Conservation (phyloP, 495 filamentous ascomycete genomes). For the Neurospora terricola region DNA sequence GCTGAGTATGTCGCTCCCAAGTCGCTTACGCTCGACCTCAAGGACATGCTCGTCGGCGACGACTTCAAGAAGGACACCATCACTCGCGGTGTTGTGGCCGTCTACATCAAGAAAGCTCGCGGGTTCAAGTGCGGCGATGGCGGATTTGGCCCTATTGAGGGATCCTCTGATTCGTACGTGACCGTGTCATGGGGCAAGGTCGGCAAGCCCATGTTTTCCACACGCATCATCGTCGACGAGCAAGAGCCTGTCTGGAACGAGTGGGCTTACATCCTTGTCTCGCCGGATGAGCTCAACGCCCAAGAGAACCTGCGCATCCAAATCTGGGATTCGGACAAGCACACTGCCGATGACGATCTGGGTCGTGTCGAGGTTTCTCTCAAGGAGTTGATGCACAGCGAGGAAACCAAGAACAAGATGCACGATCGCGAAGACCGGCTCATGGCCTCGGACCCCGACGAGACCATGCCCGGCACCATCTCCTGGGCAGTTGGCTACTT, state of each 20-base stretch:
- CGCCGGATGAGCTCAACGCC: constrained; percentile 60
- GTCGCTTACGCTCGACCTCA: constrained; percentile 58
- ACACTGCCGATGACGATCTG: constrained; percentile 62
- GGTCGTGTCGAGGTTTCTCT: constrained; percentile 58
- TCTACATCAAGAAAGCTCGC: constrained; percentile 50
- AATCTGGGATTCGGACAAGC: constrained; percentile 62
- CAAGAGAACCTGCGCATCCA: constrained; percentile 57
- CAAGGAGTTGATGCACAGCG: constrained; percentile 49
- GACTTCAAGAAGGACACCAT: constrained; percentile 66
- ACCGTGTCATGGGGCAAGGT: constrained; percentile 67
- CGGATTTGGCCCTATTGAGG: constrained; percentile 43
- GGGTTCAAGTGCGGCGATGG: constrained; percentile 60
- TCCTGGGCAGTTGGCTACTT: constrained; percentile 64
- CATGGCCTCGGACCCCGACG: constrained; percentile 46
- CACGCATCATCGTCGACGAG: constrained; percentile 50
- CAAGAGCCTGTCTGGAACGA: constrained; percentile 62
- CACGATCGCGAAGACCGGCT: constrained; percentile 50
- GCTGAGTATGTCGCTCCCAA: constrained; percentile 66
- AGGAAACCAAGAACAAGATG: constrained; percentile 43
- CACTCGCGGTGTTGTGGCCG: constrained; percentile 52
- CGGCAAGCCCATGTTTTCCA: constrained; percentile 55
- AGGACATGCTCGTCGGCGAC: constrained; percentile 64
- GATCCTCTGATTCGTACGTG: constrained; percentile 59
- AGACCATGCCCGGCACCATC: constrained; percentile 59
- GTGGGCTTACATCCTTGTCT: constrained; percentile 53